Evolutionary conservation across 1,284 basidiomycete species (phyloP), one percentile per base, ranked within the genome.

Genomic region (Pyrrhoderma noxium): DNA sequence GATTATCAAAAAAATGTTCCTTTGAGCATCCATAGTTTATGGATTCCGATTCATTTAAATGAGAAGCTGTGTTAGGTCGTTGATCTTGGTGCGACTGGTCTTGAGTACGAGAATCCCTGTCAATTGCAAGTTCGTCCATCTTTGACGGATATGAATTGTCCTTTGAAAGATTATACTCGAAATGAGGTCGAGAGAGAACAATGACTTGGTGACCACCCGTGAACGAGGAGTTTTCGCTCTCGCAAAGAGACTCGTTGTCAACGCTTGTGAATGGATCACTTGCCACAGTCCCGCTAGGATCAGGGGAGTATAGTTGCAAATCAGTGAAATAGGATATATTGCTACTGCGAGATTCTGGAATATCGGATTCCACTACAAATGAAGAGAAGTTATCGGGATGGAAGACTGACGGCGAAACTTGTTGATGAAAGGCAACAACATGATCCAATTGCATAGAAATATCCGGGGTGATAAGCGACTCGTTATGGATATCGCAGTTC

Each of bases 371-470:
- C 14, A 45, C 36, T 8, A 21, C 18, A 35, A 51, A 31, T n/a
- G 49, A 45, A 1, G 49, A 39, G 43, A 51, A 45, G 7, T 39
- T 27, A 23, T 51, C 41, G 23, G 43, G 49, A 18, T 43, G 25
- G 36, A 51, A 51, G 11, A 35, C 19, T 5, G 49, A 34, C 16
- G 49, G 42, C 2, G 49, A 45, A 25, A 53, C 36, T 37, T 53
- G 42, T 23, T 45, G 52, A 23, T 53, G 52, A 39, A 53, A 53
- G 14, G 41, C 44, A 23, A 53, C 40, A 19, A 53, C 52, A 42
- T 49, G 52, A 22, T 53, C 52, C 23, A 53, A 38, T 21, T 53
- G 46, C 23, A 47, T 46, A 42, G 52, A 48, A 19, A 7, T 37
- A 4, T 11, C 27, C 11, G 27, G 27, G 11, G 27, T 31, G 5